Base-by-base conservation (phyloP, 2,329 filamentous ascomycete species). In the Aspergillus sp. region DNA sequence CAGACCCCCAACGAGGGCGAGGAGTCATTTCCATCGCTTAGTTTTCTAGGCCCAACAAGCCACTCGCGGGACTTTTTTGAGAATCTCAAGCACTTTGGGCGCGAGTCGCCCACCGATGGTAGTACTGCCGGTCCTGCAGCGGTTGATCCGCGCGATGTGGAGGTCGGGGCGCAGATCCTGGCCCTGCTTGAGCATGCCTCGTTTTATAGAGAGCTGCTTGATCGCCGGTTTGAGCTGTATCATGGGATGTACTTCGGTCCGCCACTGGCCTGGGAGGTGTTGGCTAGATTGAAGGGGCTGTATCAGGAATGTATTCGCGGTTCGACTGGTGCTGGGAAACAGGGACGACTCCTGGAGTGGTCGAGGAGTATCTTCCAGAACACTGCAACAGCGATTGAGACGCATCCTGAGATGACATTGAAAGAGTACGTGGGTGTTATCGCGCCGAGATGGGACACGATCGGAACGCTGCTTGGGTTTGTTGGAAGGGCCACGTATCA, bases 361-460 rank as follows among this genome's bases (percentile, higher is more conserved):
- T 59, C 60, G 5, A 46, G 43, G 7, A 11, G 19, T 4, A 23
- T 62, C 2, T 62, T 62, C 14, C 47, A 21, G 3, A 60, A 55
- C 17, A 60, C 60, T 1, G 46, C 15, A 1, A 17, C 35, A 2
- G 31, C 25, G 0, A 57, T 60, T 17, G 33, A 48, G 33, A 51
- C 56, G 7, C 50, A 59, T 41, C 27, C 52, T 3, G 41, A 52
- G 2, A 66, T 65, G 58, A 41, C 43, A 0, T 21, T 64, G 5
- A 11, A 39, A 3, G 63, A 67, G 6, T 67, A 67, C 35, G 55
- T 66, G 8, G 9, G 47, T 5, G 17, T 45, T 3, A 50, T 39
- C 9, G n/a, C 56, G 0, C 40, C 56, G 2, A 59, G 65, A 27
- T 67, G 65, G 65, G 65, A 67, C 6, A 59, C 52, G 11, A 41